Conservation (phyloP, 768 basidiomycete species). For the Multifurca ochricompacta region DNA sequence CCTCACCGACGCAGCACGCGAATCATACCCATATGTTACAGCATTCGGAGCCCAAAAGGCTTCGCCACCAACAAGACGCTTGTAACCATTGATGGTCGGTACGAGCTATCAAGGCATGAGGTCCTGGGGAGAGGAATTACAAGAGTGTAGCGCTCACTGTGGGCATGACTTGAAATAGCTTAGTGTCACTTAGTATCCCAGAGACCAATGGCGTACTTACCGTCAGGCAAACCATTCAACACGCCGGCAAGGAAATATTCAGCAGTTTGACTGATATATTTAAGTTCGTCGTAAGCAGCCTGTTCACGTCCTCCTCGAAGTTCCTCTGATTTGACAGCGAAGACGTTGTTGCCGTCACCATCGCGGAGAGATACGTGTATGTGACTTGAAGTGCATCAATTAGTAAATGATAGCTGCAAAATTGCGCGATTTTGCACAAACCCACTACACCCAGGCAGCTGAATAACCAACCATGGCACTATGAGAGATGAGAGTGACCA, state of each 20-base stretch:
- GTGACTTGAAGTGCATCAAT: constrained; percentile 43
- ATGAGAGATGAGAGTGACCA: background rate
- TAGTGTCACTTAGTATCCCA: background rate
- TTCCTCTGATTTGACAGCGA: constrained; percentile 62
- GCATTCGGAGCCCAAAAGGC: constrained; percentile 93
- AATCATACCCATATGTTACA: constrained; percentile 93
- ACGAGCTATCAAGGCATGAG: constrained; percentile 43
- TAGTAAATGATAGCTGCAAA: background rate
- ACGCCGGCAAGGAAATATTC: constrained; percentile 96
- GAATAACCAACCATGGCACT: background rate
- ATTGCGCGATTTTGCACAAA: constrained; percentile 27
- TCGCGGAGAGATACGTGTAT: constrained; percentile 85
- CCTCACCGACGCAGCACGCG: constrained; percentile 84
- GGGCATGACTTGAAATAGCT: constrained; percentile 16
- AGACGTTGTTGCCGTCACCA: constrained; percentile 61
- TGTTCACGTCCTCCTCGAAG: constrained; percentile 52
- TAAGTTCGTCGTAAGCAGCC: constrained; percentile 76
- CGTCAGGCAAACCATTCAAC: constrained; percentile 81
- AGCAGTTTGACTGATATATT: constrained; percentile 69
- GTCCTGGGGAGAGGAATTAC: background rate
- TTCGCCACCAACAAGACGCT: constrained; percentile 89
- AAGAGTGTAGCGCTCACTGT: constrained; percentile 1
- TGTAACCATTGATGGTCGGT: constrained; percentile 95
- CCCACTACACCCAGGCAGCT: constrained; percentile 97
- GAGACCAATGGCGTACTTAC: constrained; percentile 36